Evolutionary conservation across 441 rosid species (phyloP), one percentile per base, ranked within the genome.

Genomic region (Croton setiger): DNA sequence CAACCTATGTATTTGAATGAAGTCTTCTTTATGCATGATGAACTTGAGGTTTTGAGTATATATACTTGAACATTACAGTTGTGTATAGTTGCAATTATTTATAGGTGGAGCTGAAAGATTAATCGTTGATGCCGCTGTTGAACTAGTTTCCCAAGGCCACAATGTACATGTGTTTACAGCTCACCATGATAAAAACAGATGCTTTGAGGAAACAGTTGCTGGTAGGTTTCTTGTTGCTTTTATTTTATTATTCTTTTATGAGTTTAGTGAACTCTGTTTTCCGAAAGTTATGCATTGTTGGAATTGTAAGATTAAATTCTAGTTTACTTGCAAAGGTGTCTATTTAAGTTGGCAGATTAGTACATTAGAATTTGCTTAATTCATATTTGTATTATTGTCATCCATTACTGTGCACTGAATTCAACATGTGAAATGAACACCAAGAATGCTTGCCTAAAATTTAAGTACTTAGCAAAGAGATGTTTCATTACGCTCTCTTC

Each of bases 51-150:
- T 55, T 53, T 14, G 47, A 23, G 33, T 49, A 58, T n/a, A 41
- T 43, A 20, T 55, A 35, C 27, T 53, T 35, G 35, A 17, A 17
- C 18, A 17, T 11, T 74, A 20, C 55, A 54, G 37, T 68, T 55
- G 0, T 78, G 23, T 69, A 66, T 58, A 94, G 99, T 27, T 76
- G 21, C 55, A 54, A 45, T 68, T 55, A 0, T 78, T 31, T 69
- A 66, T 58, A 94, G 99, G 96, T 73, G 99, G 96, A 78, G 99
- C 97, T 33, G 98, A 94, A 82, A 90, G 98, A 83, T 83, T 94
- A 74, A 78, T 92, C 69, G 94, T 92, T 54, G 99, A 94, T 82
- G 97, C 97, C 11, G 94, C 96, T 1, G 93, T 93, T 76, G 92
- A 88, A 74, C 96, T 94, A 63, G 78, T 82, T 33, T 87, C 90